A percentile compares a stretch with the other conserved stretches of the same genome.
Evolutionary conservation across 2,329 filamentous ascomycete genomes (phyloP).

Genomic region (Elsinoe ampelina): DNA sequence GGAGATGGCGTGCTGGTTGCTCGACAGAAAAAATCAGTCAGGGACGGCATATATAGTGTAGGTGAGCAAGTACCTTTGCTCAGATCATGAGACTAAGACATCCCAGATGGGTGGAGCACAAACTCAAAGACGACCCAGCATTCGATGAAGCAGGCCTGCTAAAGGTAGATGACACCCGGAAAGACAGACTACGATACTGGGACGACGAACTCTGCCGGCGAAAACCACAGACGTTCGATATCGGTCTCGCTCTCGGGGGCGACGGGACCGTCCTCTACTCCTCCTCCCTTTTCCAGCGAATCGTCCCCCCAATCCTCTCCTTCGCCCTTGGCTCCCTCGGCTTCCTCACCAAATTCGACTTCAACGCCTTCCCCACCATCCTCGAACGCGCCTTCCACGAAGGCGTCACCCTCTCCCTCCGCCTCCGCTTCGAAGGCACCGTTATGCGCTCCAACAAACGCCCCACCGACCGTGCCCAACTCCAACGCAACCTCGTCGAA

Average conservation of each 20-base stretch:
- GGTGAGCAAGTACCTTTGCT: constrained; percentile 10
- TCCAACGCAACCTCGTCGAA: constrained; percentile 64
- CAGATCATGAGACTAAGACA: background rate
- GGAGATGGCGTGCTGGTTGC: constrained; percentile 69
- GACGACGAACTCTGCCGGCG: constrained; percentile 65
- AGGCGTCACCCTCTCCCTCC: constrained; percentile 78
- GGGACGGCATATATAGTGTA: constrained; percentile 64
- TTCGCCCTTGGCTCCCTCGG: constrained; percentile 87
- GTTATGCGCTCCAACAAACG: constrained; percentile 69
- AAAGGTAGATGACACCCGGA: constrained; percentile 47
- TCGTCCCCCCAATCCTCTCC: constrained; percentile 86
- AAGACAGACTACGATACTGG: constrained; percentile 68
- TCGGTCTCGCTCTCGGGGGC: constrained; percentile 70
- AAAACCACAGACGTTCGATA: constrained; percentile 82
- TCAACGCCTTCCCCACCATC: constrained; percentile 60
- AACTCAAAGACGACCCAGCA: constrained; percentile 56
- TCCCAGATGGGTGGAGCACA: constrained; percentile 60
- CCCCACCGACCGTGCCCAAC: constrained; percentile 22
- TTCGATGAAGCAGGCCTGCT: constrained; percentile 67
- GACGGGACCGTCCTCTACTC: constrained; percentile 97
- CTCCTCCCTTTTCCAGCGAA: constrained; percentile 91
- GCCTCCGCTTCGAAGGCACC: constrained; percentile 84
- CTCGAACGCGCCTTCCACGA: constrained; percentile 65
- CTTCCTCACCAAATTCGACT: constrained; percentile 96
- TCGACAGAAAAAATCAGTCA: constrained; percentile 54